Evolutionary conservation across 306 rosid genomes (phyloP), one percentile per base, ranked within the genome.

Genomic region (Heteromeles arbutifolia): DNA sequence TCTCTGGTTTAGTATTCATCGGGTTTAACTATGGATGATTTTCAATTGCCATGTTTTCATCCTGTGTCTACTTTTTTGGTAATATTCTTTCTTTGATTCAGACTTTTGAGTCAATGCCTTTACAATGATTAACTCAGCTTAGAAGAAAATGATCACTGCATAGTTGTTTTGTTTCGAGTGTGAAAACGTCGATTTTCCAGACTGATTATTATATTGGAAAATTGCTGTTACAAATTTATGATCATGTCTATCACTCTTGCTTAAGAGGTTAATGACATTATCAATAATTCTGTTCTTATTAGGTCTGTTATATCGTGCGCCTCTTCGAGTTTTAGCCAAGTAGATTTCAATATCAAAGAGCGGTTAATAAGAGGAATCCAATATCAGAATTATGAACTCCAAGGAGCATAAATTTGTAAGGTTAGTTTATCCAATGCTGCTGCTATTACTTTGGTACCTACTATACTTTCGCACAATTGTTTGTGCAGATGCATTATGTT

Each of bases 401-500:
- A 78, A 64, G 82, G 83, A 75, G 73, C 67, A 53, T 24, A 86
- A 76, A 73, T 84, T 81, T 89, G 88, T 86, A 54, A 93, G 97
- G 98, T 93, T 78, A 69, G 91, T 82, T 67, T 19, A 57, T 72
- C 67, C 69, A 74, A 26, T 26, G 8, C 41, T 31, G 54, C 54
- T 15, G 54, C 54, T 48, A 5, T 5, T 48, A 48, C 54, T 48
- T 48, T 1, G 54, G 54, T 1, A 48, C 18, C 54, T 48, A 1
- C 17, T 74, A 39, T 34, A 26, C 8, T 21, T 21, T 65, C 12
- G 12, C 26, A 11, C 26, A 65, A 62, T 31, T 64, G 68, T 64
- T 64, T 64, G 68, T 17, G 68, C 44, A 64, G 13, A 14, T 64
- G 43, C 11, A 1, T 62, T 17, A 13, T 28, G 66, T 15, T 26